phyloP scores from a whole-genome alignment of 2,329 filamentous ascomycete genomes.

The Penicillium sp. region DNA sequence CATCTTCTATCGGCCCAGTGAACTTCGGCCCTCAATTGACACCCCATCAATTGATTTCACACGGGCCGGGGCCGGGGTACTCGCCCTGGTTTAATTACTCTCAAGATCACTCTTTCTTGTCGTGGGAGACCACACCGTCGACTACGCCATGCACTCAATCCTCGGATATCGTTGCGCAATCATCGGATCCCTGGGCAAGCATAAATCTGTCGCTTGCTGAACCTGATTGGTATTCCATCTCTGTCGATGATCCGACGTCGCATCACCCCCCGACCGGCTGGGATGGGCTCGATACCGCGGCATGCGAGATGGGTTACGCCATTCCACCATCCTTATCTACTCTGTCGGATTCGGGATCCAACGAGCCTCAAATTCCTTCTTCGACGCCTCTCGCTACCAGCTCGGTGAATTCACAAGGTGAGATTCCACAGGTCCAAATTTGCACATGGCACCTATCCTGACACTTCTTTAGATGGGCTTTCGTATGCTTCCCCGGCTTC shows the following conservation, averaged over 20 bases:
- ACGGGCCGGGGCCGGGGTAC: conserved; percentile 12
- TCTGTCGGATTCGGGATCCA: conserved; percentile 20
- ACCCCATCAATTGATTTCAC: conserved; percentile 16
- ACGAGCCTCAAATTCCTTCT: conserved; percentile 9
- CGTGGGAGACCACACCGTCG: conserved; percentile 14
- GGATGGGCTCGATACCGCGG: conserved; percentile 11
- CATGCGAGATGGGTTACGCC: conserved; percentile 12
- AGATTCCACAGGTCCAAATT: neutral
- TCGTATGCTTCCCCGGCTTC: conserved; percentile 19
- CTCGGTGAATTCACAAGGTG: conserved; percentile 19
- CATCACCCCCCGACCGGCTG: conserved; percentile 8
- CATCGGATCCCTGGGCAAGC: conserved; percentile 20
- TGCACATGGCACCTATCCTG: conserved; percentile 1
- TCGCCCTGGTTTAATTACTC: conserved; percentile 15
- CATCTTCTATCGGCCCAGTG: conserved; percentile 16
- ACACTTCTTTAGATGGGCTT: conserved; percentile 12
- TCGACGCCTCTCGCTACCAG: conserved; percentile 11
- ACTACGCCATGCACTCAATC: conserved; percentile 14
- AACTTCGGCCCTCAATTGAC: conserved; percentile 12
- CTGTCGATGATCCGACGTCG: conserved; percentile 6
- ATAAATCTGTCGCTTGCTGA: conserved; percentile 16
- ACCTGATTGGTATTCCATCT: conserved; percentile 20
- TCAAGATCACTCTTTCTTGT: conserved; percentile 7
- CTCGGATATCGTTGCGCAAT: conserved; percentile 15
- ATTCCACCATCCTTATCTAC: conserved; percentile 15